Conservation (phyloP, 2,329 filamentous ascomycete genomes). For the Calonectria pseudoreteaudii region DNA sequence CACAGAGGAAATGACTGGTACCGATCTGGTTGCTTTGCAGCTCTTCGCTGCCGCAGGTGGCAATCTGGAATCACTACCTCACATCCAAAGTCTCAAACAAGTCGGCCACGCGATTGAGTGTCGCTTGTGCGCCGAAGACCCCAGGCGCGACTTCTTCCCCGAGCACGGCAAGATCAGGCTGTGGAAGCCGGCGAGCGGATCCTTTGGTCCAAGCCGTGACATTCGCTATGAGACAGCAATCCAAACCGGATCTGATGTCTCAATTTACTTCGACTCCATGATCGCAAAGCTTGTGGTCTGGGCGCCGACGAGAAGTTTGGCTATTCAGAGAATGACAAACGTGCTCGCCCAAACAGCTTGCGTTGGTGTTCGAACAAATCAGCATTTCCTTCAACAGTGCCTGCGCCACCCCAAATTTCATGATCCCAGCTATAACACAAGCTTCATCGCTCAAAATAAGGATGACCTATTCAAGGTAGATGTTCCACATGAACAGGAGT, state of each 20-base stretch:
- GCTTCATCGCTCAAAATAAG: constrained; percentile 75
- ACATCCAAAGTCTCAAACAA: constrained; percentile 32
- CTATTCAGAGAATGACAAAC: constrained; percentile 50
- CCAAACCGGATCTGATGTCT: constrained; percentile 49
- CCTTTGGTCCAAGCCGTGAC: constrained; percentile 29
- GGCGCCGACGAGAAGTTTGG: constrained; percentile 50
- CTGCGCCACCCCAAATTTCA: constrained; percentile 72
- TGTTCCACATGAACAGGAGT: neutral
- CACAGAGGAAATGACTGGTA: constrained; percentile 25
- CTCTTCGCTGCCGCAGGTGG: constrained; percentile 20
- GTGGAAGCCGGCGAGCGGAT: constrained; percentile 42
- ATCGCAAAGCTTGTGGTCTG: constrained; percentile 60
- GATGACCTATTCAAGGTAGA: constrained; percentile 65
- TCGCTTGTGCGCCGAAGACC: constrained; percentile 58
- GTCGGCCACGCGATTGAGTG: constrained; percentile 57
- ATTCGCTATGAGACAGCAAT: constrained; percentile 57
- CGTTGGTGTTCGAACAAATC: constrained; percentile 69
- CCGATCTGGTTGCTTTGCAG: constrained; percentile 28
- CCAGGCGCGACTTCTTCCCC: constrained; percentile 51
- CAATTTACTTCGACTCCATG: constrained; percentile 60
- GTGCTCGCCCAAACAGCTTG: constrained; percentile 52
- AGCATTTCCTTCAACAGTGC: constrained; percentile 76
- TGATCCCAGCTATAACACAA: constrained; percentile 62
- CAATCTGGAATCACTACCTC: neutral
- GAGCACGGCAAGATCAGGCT: constrained; percentile 49